Evolutionary conservation across 257 asterid species (phyloP).

Genomic region (Nicotiana noctiflora): DNA sequence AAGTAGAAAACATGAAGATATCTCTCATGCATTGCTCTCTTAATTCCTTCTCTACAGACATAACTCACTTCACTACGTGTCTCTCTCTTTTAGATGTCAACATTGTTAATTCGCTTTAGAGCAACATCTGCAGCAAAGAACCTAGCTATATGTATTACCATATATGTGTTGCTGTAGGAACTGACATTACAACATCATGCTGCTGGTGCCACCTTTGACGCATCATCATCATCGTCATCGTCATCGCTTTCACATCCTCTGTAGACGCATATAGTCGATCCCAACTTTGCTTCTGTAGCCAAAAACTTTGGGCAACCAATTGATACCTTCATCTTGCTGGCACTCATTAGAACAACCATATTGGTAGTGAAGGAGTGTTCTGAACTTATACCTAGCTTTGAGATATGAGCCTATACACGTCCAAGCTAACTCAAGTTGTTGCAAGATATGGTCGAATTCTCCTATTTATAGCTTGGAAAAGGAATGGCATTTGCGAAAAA

Average conservation of each 20-base stretch:
- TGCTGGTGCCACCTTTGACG: constrained; percentile 5
- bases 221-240: not conserved
- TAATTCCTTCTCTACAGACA: not conserved
- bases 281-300: not conserved
- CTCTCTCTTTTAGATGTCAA: not conserved
- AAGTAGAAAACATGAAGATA: not conserved
- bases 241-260: not conserved
- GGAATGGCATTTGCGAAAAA: not conserved
- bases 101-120: not conserved
- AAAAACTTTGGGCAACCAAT: not conserved
- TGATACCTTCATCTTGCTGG: not conserved
- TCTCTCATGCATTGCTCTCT: not conserved
- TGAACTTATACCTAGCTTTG: not conserved
- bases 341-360: not conserved
- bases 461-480: not conserved
- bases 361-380: not conserved
- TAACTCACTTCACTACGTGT: not conserved
- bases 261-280: not conserved
- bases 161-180: not conserved
- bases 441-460: not conserved
- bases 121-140: not conserved
- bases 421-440: not conserved
- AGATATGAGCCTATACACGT: not conserved
- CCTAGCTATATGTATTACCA: not conserved
- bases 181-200: not conserved